Evolutionary conservation across 106 monocot genomes (phyloP), one percentile per base, ranked within the genome.

Genomic region (Phalaenopsis equestris): DNA sequence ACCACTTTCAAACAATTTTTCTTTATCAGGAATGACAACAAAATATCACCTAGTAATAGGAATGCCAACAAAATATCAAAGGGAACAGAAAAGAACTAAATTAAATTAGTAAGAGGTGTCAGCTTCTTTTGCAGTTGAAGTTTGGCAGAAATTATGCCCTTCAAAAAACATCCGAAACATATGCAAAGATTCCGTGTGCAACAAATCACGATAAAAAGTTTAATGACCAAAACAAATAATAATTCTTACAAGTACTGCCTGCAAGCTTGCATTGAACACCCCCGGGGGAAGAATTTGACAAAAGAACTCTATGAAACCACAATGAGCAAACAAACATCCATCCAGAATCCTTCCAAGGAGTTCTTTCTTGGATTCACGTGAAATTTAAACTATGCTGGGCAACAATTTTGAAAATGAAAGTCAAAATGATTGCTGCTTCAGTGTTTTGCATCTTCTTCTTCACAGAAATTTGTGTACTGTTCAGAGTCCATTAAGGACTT

Each of bases 401-500:
- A 70, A 7, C 6, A 74, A n/a, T 43, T 38, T 30, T 18, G 43
- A 74, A 8, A 10, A 48, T 24, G 76, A 23, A 52, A 47, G 76
- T 49, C 14, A 43, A 74, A 74, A 47, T 30, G 24, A 70, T 5
- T 70, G 12, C 30, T 70, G 61, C 14, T 18, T 83, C 57, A 84
- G 23, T 84, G 84, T 19, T 84, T 80, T 15, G 75, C 79, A 80
- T 84, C 79, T 80, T 84, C 84, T 76, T 84, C 76, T 42, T 81
- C 77, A 42, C 81, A 84, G 24, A 84, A 84, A 45, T 84, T 84
- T 14, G 55, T 68, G 23, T 84, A 84, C 23, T 70, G 37, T 16
- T 77, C 84, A 16, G 84, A 80, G 52, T 84, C 81, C 84, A 84
- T 84, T 70, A 84, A 68, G 52, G 84, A 84, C 16, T 77, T 76